Evolutionary conservation across 257 asterid genomes (phyloP).

Genomic region (Jasminum sambac): DNA sequence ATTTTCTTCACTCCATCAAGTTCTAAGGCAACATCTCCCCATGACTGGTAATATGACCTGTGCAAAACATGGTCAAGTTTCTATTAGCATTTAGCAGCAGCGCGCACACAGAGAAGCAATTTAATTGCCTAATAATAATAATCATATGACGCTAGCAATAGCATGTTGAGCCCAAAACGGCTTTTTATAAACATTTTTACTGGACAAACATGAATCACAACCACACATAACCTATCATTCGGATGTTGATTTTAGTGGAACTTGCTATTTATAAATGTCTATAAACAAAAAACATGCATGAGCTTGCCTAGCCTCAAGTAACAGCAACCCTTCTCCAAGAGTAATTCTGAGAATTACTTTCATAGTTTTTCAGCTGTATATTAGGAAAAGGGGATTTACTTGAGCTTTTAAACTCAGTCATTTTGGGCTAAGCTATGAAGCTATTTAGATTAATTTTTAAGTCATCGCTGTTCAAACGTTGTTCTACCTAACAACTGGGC

Average conservation of each 20-base stretch:
- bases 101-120: background rate
- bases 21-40: slow-evolving; percentile 59
- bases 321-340: background rate
- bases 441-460: background rate
- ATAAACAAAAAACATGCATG: no score
- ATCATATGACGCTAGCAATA: background rate
- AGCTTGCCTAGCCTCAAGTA: background rate
- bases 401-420: background rate
- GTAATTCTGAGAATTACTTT: background rate
- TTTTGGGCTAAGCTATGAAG: background rate
- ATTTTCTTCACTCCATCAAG: slow-evolving; percentile 36
- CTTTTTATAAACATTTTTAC: no score
- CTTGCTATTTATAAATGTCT: no score
- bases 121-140: background rate
- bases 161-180: background rate
- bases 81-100: slow-evolving; percentile 5
- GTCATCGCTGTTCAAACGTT: no score
- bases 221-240: no score
- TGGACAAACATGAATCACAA: no score
- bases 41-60: slow-evolving; percentile 83
- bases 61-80: slow-evolving; percentile 5
- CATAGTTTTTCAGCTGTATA: background rate
- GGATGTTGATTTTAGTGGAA: no score
- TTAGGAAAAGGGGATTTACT: background rate
- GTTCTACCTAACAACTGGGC: no score